These are phyloP conservation scores for Aurinia saxatilis DNA, from an alignment of 345 rosid genomes.

Conservation along the genomic window DNA sequence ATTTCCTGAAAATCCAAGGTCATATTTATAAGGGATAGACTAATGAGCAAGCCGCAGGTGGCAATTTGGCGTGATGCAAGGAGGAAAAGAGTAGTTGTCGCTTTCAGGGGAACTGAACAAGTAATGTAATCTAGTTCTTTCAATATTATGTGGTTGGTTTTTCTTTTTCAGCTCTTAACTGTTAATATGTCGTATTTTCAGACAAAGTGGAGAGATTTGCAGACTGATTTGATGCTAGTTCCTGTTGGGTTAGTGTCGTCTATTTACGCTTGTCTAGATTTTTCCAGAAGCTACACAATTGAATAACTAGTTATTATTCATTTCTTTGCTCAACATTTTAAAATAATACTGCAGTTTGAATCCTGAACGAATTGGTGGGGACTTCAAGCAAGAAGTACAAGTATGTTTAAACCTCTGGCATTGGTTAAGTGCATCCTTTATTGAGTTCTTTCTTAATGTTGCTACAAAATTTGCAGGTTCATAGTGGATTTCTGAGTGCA, in stretches of 20 bases:
- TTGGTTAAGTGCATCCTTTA: neutral
- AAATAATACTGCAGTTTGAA: constrained; percentile 49
- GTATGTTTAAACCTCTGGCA: constrained; percentile 28
- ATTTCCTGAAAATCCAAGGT: neutral
- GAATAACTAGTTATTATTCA: constrained; percentile 3
- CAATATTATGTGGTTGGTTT: neutral
- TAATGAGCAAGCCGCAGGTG: constrained; percentile 44
- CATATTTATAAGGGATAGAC: constrained; percentile 12
- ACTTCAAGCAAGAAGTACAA: constrained; percentile 90
- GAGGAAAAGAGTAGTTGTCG: constrained; percentile 68
- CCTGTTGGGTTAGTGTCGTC: constrained; percentile 69
- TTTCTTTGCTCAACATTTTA: neutral
- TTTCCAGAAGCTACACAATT: neutral
- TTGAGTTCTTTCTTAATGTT: neutral
- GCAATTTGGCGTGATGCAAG: constrained; percentile 95
- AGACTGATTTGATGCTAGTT: constrained; percentile 80
- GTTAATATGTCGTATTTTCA: constrained; percentile 31
- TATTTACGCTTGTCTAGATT: constrained; percentile 2
- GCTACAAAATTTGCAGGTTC: constrained; percentile 51
- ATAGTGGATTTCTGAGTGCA: constrained; percentile 81
- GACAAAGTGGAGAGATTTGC: constrained; percentile 93
- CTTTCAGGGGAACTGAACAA: constrained; percentile 98
- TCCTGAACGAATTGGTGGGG: constrained; percentile 94
- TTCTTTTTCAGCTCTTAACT: constrained; percentile 12
- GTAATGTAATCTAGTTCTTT: constrained; percentile 34